These are phyloP conservation scores for Apiospora aurea DNA, from an alignment of 2,329 filamentous ascomycete genomes.

Conservation along the genomic window DNA sequence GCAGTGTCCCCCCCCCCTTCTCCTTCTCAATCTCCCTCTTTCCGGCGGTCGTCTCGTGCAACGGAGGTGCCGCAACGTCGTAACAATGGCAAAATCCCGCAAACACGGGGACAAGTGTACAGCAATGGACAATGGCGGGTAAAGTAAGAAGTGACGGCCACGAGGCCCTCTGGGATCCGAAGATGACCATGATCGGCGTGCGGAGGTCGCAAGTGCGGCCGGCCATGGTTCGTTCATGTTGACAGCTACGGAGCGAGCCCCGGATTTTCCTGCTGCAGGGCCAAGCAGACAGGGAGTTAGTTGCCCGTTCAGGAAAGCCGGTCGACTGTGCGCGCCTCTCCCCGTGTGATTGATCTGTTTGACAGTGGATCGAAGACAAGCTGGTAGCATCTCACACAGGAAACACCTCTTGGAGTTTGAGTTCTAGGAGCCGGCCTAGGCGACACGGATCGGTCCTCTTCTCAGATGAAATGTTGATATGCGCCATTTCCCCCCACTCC, in stretches of 20 bases:
- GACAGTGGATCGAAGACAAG: background rate
- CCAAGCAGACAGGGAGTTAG: background rate
- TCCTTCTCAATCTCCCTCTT: too few species aligned
- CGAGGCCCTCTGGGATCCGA: background rate
- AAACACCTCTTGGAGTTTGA: background rate
- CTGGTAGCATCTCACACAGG: background rate
- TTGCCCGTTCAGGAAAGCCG: slow-evolving; percentile 23
- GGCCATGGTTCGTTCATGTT: background rate
- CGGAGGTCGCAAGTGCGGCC: background rate
- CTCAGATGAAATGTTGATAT: background rate
- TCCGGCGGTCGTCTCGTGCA: background rate
- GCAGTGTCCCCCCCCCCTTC: too few species aligned
- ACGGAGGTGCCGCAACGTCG: background rate
- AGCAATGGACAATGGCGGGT: background rate
- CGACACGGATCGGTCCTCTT: background rate
- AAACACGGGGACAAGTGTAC: background rate
- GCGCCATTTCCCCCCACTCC: background rate
- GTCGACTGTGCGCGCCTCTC: background rate
- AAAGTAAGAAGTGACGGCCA: background rate
- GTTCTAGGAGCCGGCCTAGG: background rate
- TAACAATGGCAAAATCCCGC: background rate
- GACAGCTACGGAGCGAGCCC: background rate
- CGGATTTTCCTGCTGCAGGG: slow-evolving; percentile 7
- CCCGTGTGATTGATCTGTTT: too few species aligned
- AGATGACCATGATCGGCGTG: background rate